Base-by-base conservation (phyloP, 768 basidiomycete species). In the Royoungia palumana region DNA sequence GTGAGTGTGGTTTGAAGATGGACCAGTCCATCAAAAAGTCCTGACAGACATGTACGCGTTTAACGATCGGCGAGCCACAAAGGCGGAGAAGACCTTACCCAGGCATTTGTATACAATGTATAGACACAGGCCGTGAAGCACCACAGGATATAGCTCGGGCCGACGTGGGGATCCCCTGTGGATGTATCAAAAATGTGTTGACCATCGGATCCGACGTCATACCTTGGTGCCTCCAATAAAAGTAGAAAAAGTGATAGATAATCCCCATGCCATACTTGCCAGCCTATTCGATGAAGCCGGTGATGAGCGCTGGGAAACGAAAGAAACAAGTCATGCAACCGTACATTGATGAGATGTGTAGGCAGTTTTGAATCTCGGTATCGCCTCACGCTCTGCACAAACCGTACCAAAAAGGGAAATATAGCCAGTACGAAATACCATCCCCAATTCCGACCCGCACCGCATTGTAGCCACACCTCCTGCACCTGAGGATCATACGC, bases 21-120 rank as follows among this genome's bases (percentile, higher is more conserved):
- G 90, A 92, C 94, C 94, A 97, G 65, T 97, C 94, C 82, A 95
- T 89, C n/a, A 89, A 63, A 27, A 93, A 69, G 62, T 95, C 92
- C 91, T 89, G 55, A 35, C 30, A n/a, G 28, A 47, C 5, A 11
- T 19, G 20, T 30, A 48, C 6, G 7, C n/a, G 21, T 27, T 32
- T 37, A 10, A 37, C 7, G 24, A 19, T 3, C 8, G 3, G 40
- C 14, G 3, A 24, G 20, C 6, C 9, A 16, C 1, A 5, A 16
- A 37, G 4, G 32, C 14, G 11, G 13, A 6, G 27, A 21, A 24
- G 10, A 35, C 61, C 81, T 42, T 59, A 91, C 92, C 93, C 95
- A 97, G 28, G 80, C 63, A 34, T 78, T 75, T 4, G 83, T 81
- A 64, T 95, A 99, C 6, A 77, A 50, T 0, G 91, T 76, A 57